phyloP scores from a whole-genome alignment of 768 basidiomycete genomes.

The Suillus sp. region DNA sequence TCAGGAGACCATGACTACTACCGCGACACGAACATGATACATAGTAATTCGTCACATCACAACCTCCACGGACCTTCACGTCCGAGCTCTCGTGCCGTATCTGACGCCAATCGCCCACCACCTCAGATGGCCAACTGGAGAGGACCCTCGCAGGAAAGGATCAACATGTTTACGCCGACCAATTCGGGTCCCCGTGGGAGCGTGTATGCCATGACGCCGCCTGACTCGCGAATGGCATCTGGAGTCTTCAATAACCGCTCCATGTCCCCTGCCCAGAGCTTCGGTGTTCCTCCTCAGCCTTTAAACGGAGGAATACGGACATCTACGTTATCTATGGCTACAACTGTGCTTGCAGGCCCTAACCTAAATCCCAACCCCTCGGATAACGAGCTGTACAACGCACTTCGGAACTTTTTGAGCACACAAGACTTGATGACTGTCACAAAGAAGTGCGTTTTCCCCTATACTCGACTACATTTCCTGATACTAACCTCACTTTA shows the following conservation, averaged over 20 bases:
- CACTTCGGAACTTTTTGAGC: constrained; percentile 58
- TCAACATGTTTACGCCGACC: constrained; percentile 36
- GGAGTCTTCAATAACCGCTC: constrained; percentile 42
- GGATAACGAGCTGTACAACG: constrained; percentile 60
- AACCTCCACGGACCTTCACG: constrained; percentile 33
- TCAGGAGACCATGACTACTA: constrained; percentile 53
- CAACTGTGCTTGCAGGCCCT: constrained; percentile 52
- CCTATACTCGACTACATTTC: not conserved
- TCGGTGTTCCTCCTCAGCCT: constrained; percentile 34
- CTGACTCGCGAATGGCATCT: constrained; percentile 48
- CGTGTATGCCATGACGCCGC: constrained; percentile 43
- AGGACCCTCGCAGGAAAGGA: constrained; percentile 42
- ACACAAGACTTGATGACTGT: constrained; percentile 75
- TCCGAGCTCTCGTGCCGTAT: constrained; percentile 34
- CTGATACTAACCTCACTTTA: constrained; percentile 23
- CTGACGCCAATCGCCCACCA: constrained; percentile 33
- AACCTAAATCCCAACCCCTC: constrained; percentile 56
- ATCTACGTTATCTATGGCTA: constrained; percentile 65
- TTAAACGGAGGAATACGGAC: constrained; percentile 38
- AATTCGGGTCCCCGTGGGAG: constrained; percentile 38
- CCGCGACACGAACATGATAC: constrained; percentile 51
- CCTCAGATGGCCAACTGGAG: constrained; percentile 22
- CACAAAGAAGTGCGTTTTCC: constrained; percentile 58
- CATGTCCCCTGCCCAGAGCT: constrained; percentile 35
- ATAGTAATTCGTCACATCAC: constrained; percentile 37